Evolutionary conservation across 208 protist genomes (phyloP).

Genomic region (Leishmania lainsoni): DNA sequence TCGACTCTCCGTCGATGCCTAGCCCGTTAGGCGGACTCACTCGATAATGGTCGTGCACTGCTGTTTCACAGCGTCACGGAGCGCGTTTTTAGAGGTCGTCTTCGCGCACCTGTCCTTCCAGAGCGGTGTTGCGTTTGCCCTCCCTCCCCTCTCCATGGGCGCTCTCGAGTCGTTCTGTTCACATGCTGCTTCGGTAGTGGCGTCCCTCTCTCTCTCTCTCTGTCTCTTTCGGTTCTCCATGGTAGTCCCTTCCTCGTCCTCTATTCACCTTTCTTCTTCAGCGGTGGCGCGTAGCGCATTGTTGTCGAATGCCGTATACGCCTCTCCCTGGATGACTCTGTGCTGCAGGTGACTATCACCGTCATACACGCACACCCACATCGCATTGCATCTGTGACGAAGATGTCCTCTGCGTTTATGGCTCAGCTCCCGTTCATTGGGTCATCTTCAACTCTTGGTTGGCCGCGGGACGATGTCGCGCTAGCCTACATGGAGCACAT

Average conservation of each 20-base stretch:
- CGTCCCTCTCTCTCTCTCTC: neutral
- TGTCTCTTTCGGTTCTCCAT: neutral
- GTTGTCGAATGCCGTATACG: neutral
- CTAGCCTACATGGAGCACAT: slow-evolving; percentile 73
- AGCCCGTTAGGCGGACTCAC: neutral
- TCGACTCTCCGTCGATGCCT: neutral
- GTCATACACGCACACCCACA: neutral
- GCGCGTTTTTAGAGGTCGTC: neutral
- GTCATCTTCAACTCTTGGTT: slow-evolving; percentile 60
- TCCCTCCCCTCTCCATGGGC: too few species aligned
- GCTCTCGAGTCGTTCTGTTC: neutral
- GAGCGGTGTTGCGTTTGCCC: neutral
- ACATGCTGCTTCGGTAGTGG: neutral
- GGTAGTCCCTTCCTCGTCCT: neutral
- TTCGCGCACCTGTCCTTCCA: neutral
- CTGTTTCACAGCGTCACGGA: neutral
- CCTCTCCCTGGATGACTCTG: too few species aligned
- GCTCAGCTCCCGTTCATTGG: slow-evolving; percentile 41
- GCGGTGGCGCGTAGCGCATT: neutral
- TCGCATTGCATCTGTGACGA: neutral
- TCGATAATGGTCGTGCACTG: neutral
- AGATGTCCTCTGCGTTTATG: slow-evolving; percentile 32
- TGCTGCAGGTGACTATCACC: neutral
- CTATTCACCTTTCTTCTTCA: neutral
- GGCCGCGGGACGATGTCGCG: slow-evolving; percentile 57